phyloP scores from a whole-genome alignment of 805 yeast species.

The Ogataea siamensis region DNA sequence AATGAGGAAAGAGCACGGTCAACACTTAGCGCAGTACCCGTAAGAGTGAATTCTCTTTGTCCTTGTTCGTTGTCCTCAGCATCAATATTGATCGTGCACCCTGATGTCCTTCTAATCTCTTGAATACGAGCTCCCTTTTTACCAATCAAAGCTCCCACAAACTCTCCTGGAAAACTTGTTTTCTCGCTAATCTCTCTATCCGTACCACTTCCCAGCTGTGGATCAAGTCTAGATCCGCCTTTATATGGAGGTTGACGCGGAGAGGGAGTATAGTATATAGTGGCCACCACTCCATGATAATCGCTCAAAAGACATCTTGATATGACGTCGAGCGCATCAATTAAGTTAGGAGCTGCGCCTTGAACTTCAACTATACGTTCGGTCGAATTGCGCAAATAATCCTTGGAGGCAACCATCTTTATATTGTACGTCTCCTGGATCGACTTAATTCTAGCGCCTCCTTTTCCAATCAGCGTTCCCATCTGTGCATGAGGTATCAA shows the following conservation, averaged over 20 bases:
- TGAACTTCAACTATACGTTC: conserved; percentile 87
- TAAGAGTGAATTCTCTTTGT: conserved; percentile 68
- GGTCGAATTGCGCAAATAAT: conserved; percentile 73
- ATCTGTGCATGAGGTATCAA: conserved; percentile 80
- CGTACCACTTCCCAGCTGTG: conserved; percentile 13
- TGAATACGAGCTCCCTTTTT: conserved; percentile 82
- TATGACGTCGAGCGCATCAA: conserved; percentile 54
- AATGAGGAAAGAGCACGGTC: conserved; percentile 56
- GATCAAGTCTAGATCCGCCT: conserved; percentile 13
- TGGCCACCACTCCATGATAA: conserved; percentile 62
- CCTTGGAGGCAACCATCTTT: conserved; percentile 85
- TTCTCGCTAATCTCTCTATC: conserved; percentile 38
- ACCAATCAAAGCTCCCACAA: conserved; percentile 89
- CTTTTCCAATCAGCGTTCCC: conserved; percentile 86
- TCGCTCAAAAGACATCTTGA: conserved; percentile 75
- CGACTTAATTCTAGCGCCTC: conserved; percentile 75
- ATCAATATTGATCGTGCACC: conserved; percentile 75
- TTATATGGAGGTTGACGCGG: conserved; percentile 23
- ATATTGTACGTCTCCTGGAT: conserved; percentile 68
- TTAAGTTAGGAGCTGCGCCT: conserved; percentile 66
- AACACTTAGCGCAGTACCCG: conserved; percentile 55
- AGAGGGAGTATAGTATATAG: conserved; percentile 60
- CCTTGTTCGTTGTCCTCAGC: conserved; percentile 62
- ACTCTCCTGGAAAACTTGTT: conserved; percentile 67
- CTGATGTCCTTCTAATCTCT: conserved; percentile 75